Conservation (phyloP, 306 rosid species). For the Quercus agrifolia region DNA sequence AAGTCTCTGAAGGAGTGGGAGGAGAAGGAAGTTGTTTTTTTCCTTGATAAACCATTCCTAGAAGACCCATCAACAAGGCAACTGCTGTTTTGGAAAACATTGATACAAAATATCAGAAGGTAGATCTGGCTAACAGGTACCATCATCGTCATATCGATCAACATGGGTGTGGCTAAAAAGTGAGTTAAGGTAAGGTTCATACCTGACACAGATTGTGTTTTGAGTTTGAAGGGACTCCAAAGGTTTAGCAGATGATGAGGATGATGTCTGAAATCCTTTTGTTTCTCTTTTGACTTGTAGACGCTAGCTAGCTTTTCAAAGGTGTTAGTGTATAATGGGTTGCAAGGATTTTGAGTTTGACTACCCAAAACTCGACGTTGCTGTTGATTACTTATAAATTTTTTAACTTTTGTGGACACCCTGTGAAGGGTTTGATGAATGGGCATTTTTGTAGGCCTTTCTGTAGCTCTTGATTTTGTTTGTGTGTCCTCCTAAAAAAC, state of each 20-base stretch:
- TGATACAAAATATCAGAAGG: constrained; percentile 8
- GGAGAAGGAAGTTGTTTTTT: constrained; percentile 35
- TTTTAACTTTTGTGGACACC: constrained; percentile 19
- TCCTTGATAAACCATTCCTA: constrained; percentile 73
- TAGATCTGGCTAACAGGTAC: not conserved
- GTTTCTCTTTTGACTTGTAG: constrained; percentile 22
- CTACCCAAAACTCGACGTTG: not conserved
- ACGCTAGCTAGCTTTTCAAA: not conserved
- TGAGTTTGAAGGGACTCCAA: not conserved
- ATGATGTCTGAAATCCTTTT: no score
- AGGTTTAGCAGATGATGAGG: not conserved
- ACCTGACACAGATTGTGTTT: constrained; percentile 12
- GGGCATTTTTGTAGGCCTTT: constrained; percentile 25
- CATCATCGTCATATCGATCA: no score
- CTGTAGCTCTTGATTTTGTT: not conserved
- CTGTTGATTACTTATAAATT: not conserved
- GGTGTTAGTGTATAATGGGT: not conserved
- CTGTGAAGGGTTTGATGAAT: constrained; percentile 32
- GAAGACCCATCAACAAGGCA: constrained; percentile 57
- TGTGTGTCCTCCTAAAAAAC: no score
- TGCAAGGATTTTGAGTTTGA: not conserved
- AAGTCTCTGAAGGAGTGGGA: not conserved
- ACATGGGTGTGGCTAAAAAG: no score
- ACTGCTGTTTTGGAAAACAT: constrained; percentile 53
- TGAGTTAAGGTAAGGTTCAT: not conserved